Conservation (phyloP, 1,284 basidiomycete species). For the Ceratobasidium sp. region DNA sequence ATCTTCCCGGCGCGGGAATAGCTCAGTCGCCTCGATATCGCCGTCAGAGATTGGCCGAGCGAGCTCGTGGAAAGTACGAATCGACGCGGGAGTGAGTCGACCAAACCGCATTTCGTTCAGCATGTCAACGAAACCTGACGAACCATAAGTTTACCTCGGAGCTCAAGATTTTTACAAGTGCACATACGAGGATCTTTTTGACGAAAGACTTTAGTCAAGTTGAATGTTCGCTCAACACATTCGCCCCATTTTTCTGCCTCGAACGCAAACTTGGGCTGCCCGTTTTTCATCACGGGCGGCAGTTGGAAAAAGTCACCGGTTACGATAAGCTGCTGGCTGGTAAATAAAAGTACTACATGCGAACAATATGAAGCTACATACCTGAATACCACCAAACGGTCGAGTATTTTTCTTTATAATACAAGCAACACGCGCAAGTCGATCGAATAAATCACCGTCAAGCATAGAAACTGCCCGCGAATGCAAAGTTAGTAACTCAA, state of each 20-base stretch:
- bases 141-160: background rate
- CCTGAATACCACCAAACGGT: conserved; percentile 84
- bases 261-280: conserved; percentile 78
- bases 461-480: conserved; percentile 68
- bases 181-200: conserved; percentile 66
- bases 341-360: background rate
- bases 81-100: conserved; percentile 67
- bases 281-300: conserved; percentile 82
- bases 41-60: conserved; percentile 74
- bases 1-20: conserved; percentile 90
- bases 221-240: conserved; percentile 82
- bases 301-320: conserved; percentile 98
- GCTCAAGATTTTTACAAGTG: background rate
- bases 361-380: conserved; percentile 50
- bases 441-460: conserved; percentile 73
- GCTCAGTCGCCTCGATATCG: conserved; percentile 82
- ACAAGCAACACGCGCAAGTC: conserved; percentile 71
- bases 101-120: conserved; percentile 93
- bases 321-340: conserved; percentile 76
- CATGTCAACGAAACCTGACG: conserved; percentile 85
- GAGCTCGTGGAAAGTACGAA: conserved; percentile 72
- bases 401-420: conserved; percentile 62
- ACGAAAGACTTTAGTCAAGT: conserved; percentile 89
- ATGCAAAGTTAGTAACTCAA: conserved; percentile 22
- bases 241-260: conserved; percentile 88